phyloP scores from a whole-genome alignment of 345 rosid species.

The Eucalyptus sideroxylon region DNA sequence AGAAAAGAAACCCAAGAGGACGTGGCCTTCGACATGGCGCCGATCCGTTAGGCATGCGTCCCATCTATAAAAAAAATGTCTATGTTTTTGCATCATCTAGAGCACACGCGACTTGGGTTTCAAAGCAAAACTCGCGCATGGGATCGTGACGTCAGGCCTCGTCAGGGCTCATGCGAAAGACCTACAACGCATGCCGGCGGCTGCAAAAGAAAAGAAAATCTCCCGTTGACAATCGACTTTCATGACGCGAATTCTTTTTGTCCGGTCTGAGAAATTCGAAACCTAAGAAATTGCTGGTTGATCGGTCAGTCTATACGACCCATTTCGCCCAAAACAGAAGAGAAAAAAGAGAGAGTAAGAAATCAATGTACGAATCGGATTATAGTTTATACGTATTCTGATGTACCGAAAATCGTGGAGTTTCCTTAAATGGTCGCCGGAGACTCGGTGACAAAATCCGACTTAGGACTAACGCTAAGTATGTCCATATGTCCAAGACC shows the following conservation, averaged over 20 bases:
- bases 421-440: not conserved
- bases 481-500: not conserved
- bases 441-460: not conserved
- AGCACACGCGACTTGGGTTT: not conserved
- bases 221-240: not conserved
- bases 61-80: not conserved
- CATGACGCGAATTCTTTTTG: not conserved
- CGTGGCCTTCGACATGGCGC: not conserved
- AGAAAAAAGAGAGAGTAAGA: not conserved
- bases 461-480: not conserved
- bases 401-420: not conserved
- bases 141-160: not conserved
- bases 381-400: too few relatives aligned
- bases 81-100: too few relatives aligned
- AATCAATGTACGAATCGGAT: too few relatives aligned
- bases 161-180: too few relatives aligned
- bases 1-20: not conserved
- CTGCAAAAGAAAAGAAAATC: too few relatives aligned
- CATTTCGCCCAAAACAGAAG: not conserved
- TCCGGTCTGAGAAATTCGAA: not conserved
- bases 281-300: not conserved
- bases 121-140: not conserved
- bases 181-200: too few relatives aligned
- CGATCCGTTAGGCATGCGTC: not conserved
- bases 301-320: not conserved